Evolutionary conservation across 2,329 filamentous ascomycete species (phyloP), one percentile per base, ranked within the genome.

Genomic region (Fusarium haematococcum): DNA sequence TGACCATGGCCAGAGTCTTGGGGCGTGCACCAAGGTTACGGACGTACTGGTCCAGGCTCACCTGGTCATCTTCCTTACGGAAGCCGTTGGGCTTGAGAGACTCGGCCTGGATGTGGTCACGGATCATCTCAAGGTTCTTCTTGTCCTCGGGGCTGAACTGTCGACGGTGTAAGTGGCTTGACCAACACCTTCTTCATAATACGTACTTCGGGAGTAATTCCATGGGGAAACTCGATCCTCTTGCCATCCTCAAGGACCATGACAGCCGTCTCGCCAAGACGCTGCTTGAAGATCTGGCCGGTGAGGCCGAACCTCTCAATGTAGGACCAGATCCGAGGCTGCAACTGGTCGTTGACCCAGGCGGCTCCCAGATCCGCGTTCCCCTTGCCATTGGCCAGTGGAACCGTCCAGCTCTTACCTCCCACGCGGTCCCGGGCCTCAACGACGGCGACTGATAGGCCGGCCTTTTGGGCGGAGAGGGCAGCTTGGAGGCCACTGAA

Each of bases 261-360:
- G 1, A 88, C 80, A 11, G 80, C 82, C 4, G 84, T 81, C 1
- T 88, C 88, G 18, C 58, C 66, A n/a, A 84, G 85, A 37, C 86
- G 86, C 75, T 91, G 88, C 74, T 84, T 81, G 1, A 70, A 81
- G 0, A 87, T 69, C 30, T 70, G 43, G 13, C 52, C 25, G 0
- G 88, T 84, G 1, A 86, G 74, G 0, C 83, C 82, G 59, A 85
- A 87, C 43, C 79, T 71, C 56, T 82, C 73, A 0, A 83, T 83
- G 9, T 88, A 77, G 0, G 77, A 80, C 71, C 79, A 85, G 58
- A 90, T 84, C 5, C 80, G 80, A 30, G 74, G 80, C 70, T 91
- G 89, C 60, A 85, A 88, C 1, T 81, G 85, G 62, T 90, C 86
- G 70, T 91, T 91, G 71, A 91, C 86, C 90, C 89, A 91, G 0